Conservation (phyloP, 2,329 filamentous ascomycete genomes). For the Aspergillus terreus region DNA sequence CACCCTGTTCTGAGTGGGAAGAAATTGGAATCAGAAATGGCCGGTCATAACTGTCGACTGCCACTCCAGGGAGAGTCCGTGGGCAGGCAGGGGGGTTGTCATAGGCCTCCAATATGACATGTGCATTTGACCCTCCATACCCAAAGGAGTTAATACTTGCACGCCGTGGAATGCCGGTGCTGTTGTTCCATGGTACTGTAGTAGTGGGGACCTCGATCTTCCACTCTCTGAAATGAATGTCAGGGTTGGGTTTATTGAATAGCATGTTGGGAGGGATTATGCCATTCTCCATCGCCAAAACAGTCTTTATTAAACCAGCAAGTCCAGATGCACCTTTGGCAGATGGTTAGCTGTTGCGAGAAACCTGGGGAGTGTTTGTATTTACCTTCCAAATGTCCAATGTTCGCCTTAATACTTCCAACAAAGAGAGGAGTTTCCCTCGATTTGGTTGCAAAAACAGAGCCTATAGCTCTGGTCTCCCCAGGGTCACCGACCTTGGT, state of each 20-base stretch:
- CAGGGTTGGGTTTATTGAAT: constrained; percentile 19
- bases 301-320: constrained; percentile 22
- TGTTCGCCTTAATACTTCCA: not conserved
- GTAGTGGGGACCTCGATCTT: not conserved
- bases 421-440: constrained; percentile 13
- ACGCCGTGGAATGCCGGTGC: not conserved
- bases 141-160: constrained; percentile 22
- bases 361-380: too few species aligned
- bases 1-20: not conserved
- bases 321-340: constrained; percentile 24
- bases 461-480: not conserved
- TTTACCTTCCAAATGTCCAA: constrained; percentile 22
- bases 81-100: not conserved
- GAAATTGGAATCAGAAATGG: not conserved
- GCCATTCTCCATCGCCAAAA: constrained; percentile 23
- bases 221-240: not conserved
- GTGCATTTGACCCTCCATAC: constrained; percentile 16
- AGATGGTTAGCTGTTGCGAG: constrained; percentile 17
- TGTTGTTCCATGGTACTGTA: not conserved
- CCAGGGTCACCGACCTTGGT: not conserved
- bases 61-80: not conserved
- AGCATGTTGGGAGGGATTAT: constrained; percentile 26
- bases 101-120: constrained; percentile 14
- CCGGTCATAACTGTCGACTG: not conserved
- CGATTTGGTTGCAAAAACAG: not conserved